Evolutionary conservation across 495 filamentous ascomycete species (phyloP).

Genomic region (Tuber indicum): DNA sequence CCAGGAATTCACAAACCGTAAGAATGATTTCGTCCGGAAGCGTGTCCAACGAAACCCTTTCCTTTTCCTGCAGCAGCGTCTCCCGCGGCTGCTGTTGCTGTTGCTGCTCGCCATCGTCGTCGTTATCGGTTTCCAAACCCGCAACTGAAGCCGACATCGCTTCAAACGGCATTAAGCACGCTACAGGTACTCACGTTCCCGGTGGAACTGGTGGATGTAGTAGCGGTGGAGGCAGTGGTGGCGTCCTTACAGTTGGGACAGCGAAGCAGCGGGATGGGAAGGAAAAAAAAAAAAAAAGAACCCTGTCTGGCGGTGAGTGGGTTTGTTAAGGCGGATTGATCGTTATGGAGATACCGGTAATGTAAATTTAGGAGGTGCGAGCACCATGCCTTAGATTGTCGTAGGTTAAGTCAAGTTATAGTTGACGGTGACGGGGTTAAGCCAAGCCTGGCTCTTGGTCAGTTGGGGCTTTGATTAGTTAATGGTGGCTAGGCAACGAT

Average conservation of each 20-base stretch:
- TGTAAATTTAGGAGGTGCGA: background rate
- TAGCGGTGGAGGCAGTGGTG: background rate
- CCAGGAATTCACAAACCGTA: conserved; percentile 52
- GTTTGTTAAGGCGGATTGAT: background rate
- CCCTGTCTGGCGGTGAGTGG: background rate
- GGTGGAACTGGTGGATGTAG: background rate
- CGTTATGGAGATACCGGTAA: background rate
- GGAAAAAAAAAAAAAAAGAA: background rate
- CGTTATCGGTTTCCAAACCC: background rate
- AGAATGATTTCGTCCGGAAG: conserved; percentile 55
- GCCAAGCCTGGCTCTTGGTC: background rate
- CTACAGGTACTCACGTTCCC: background rate
- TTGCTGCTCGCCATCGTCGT: background rate
- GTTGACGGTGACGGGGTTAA: background rate
- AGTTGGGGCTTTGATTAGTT: conserved; percentile 3
- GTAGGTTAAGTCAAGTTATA: background rate
- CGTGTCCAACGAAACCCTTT: conserved; percentile 33
- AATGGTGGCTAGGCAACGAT: background rate
- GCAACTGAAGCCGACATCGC: conserved; percentile 4
- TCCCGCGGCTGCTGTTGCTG: background rate
- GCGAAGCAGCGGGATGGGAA: background rate
- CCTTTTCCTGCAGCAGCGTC: background rate
- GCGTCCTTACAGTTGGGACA: background rate
- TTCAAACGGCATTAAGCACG: background rate
- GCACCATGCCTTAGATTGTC: background rate